Base-by-base conservation (phyloP, 2,329 filamentous ascomycete species). In the Neofusicoccum sp. region DNA sequence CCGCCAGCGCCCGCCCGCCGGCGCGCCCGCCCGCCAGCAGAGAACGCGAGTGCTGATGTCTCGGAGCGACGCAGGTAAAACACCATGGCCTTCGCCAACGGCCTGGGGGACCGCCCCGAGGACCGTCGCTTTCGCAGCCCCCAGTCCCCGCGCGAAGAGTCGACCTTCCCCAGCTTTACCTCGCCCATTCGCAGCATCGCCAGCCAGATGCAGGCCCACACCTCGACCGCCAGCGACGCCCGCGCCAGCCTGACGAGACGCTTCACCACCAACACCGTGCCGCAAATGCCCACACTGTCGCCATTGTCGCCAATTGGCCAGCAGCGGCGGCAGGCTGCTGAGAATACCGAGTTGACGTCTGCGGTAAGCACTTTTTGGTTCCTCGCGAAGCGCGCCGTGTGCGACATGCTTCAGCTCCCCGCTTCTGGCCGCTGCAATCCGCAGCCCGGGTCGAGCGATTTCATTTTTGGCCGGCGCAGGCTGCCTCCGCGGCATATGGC, bases 261-360 rank as follows among this genome's bases (percentile, higher is more conserved):
- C 72, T 98, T 98, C 78, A 98, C 93, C 65, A 95, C 93, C 61
- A 96, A 81, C 69, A 96, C 78, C 87, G 90, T 78, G 83, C 91
- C 77, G 84, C 92, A 83, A 80, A 63, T 93, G 77, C 89, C 89
- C 75, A 91, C 89, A 73, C 80, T 90, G 76, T 85, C 83, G 61
- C 84, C 85, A 63, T 78, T 93, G 71, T 81, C 79, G 56, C 79
- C 83, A 62, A 81, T 81, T 70, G 84, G 82, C 48, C 82, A 84
- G 72, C 79, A 83, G 68, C 73, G 81, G 58, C 74, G 78, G 62
- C 82, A 82, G 70, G 75, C 80, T 57, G 78, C 82, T 48, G 84
- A 86, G 71, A 79, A 79, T 49, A 63, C 80, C 62, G 82, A 84
- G 71, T 74, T 82, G 63, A 75, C 81, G 53, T 81, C 80, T 63